Base-by-base conservation (phyloP, 345 rosid species). In the Eucalyptus regnans region DNA sequence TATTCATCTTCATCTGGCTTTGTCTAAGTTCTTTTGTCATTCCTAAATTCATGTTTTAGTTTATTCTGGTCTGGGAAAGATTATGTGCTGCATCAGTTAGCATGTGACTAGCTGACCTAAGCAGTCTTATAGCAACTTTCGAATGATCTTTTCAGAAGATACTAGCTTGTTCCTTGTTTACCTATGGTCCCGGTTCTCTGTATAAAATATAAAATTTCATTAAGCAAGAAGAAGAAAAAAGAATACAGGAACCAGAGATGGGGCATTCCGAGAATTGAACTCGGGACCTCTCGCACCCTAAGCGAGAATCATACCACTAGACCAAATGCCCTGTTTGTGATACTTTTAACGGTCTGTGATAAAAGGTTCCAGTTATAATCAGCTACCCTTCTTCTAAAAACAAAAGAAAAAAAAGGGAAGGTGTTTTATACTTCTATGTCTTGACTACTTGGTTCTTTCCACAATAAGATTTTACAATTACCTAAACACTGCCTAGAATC, bases 241-340 rank as follows among this genome's bases (percentile, higher is more conserved):
- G 7, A 0, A 31, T n/a, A 16, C 10, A 76, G 14, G 37, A 76
- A 76, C 83, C 83, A 37, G 46, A 50, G 29, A 64, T 8, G 54
- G 54, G 71, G 48, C 41, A 88, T 66, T 43, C 83, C 91, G 48
- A 76, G 83, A 76, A 76, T 76, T 76, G 83, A 76, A 76, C 48
- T 76, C 93, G 90, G 94, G 96, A 96, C 97, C 97, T 95, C 96
- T 97, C 93, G 94, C 98, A 95, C 96, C 96, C 97, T 92, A 95
- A 96, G 97, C 95, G 91, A 96, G 96, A 95, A 95, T 95, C 96
- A 96, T 96, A 94, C 97, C 96, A 96, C 97, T 96, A 94, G 96
- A 95, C 98, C 95, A 95, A 93, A 95, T 94, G 95, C 95, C 97
- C 94, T 16, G 17, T 33, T 56, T 44, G 50, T 58, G 80, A 60